phyloP scores from a whole-genome alignment of 768 basidiomycete species.

The Agrocybe praecox region DNA sequence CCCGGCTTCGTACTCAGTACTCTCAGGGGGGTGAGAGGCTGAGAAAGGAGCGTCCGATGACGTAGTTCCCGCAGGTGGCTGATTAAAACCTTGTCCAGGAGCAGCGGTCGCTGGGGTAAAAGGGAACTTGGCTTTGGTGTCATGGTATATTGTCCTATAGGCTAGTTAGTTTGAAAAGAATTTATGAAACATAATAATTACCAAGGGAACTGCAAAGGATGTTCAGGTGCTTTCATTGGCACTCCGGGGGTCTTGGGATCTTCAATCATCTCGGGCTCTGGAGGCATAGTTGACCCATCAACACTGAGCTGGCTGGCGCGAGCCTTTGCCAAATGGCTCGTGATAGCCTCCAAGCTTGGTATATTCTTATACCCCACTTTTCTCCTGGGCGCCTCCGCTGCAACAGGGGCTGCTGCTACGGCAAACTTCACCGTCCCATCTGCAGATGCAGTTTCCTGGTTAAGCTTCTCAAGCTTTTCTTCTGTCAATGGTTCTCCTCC shows the following conservation, averaged over 20 bases:
- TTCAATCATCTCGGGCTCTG: conserved; percentile 78
- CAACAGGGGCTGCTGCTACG: conserved; percentile 17
- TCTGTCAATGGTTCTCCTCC: conserved; percentile 61
- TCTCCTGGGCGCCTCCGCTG: conserved; percentile 29
- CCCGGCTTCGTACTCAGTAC: conserved; percentile 81
- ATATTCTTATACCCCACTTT: conserved; percentile 87
- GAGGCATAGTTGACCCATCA: conserved; percentile 68
- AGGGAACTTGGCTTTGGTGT: conserved; percentile 76
- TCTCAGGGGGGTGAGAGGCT: conserved; percentile 55
- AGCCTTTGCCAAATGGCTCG: conserved; percentile 74
- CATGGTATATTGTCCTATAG: conserved; percentile 86
- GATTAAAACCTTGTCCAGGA: conserved; percentile 18
- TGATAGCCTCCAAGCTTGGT: conserved; percentile 83
- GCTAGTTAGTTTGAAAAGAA: conserved; percentile 6
- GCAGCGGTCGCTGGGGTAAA: conserved; percentile 48
- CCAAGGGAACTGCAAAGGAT: conserved; percentile 86
- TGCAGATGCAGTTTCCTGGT: conserved; percentile 48
- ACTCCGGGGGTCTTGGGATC: conserved; percentile 83
- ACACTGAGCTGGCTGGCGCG: conserved; percentile 55
- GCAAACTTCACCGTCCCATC: conserved; percentile 18
- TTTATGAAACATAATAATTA: conserved; percentile 26
- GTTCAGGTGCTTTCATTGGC: conserved; percentile 72
- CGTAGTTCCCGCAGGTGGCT: conserved; percentile 17
- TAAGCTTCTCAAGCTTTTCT: conserved; percentile 66
- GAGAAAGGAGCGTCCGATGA: conserved; percentile 28